Conservation (phyloP, 2,329 filamentous ascomycete species). For the Gaeumannomyces tritici region DNA sequence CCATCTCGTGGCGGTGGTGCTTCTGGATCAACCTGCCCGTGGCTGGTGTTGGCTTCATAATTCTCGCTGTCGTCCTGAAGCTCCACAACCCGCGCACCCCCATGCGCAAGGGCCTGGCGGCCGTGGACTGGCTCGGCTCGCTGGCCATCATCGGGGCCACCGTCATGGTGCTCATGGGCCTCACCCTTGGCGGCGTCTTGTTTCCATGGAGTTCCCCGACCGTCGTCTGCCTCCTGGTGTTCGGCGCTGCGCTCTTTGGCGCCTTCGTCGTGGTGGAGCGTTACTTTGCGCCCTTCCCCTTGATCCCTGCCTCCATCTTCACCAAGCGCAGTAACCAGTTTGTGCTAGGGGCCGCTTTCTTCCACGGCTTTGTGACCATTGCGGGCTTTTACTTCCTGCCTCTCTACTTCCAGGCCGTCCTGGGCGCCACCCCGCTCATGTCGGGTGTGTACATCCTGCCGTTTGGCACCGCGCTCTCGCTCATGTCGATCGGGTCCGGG, state of each 20-base stretch:
- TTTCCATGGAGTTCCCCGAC: constrained; percentile 67
- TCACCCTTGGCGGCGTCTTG: constrained; percentile 72
- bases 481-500: constrained; percentile 27
- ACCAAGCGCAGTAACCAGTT: constrained; percentile 54
- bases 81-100: constrained; percentile 60
- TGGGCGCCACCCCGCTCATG: constrained; percentile 48
- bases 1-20: constrained; percentile 55
- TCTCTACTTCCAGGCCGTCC: constrained; percentile 62
- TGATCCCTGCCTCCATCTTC: constrained; percentile 71
- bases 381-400: constrained; percentile 65
- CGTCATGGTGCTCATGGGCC: constrained; percentile 76
- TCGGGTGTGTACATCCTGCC: constrained; percentile 55
- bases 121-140: constrained; percentile 50
- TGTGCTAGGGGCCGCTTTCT: constrained; percentile 56
- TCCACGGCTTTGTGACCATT: constrained; percentile 71
- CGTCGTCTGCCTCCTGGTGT: constrained; percentile 69
- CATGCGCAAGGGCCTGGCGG: constrained; percentile 49
- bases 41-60: constrained; percentile 30
- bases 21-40: constrained; percentile 51
- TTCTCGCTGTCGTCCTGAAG: constrained; percentile 53
- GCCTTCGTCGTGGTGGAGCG: constrained; percentile 67
- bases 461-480: constrained; percentile 35
- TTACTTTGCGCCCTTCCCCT: constrained; percentile 63
- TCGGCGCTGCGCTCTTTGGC: constrained; percentile 52
- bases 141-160: constrained; percentile 63